These are phyloP conservation scores for Sporothrix brasiliensis DNA, from an alignment of 2,329 filamentous ascomycete genomes.

Conservation along the genomic window DNA sequence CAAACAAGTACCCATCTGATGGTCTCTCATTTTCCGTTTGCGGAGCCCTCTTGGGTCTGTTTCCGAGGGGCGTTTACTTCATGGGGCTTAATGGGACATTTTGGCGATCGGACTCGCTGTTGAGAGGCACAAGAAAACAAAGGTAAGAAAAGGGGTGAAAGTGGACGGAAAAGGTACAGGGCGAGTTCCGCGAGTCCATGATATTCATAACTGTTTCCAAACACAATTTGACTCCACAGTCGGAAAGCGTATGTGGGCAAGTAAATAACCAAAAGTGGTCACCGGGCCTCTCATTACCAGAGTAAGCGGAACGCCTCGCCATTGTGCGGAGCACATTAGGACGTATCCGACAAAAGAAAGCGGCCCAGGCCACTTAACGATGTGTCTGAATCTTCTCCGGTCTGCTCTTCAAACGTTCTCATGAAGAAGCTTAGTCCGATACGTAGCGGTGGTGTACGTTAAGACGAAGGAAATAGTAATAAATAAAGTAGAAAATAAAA, in stretches of 20 bases:
- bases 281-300: neutral
- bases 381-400: neutral
- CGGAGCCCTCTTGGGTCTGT: neutral
- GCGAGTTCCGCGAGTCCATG: neutral
- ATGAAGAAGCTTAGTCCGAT: neutral
- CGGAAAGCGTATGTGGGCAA: neutral
- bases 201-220: neutral
- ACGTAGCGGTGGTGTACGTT: too few species aligned
- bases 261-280: neutral
- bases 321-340: neutral
- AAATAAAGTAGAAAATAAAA: too few species aligned
- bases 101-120: neutral
- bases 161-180: neutral
- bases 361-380: neutral
- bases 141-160: neutral
- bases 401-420: neutral
- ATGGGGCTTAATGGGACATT: slow-evolving; percentile 3
- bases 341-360: neutral
- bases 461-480: too few species aligned
- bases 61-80: neutral
- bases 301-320: neutral
- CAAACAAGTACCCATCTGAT: too few species aligned
- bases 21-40: neutral
- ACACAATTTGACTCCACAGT: neutral
- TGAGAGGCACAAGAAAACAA: neutral